A percentile compares a stretch with the other conserved stretches of the same genome.
phyloP scores from a whole-genome alignment of 257 asterid genomes.

The Plectranthus barbatus region DNA sequence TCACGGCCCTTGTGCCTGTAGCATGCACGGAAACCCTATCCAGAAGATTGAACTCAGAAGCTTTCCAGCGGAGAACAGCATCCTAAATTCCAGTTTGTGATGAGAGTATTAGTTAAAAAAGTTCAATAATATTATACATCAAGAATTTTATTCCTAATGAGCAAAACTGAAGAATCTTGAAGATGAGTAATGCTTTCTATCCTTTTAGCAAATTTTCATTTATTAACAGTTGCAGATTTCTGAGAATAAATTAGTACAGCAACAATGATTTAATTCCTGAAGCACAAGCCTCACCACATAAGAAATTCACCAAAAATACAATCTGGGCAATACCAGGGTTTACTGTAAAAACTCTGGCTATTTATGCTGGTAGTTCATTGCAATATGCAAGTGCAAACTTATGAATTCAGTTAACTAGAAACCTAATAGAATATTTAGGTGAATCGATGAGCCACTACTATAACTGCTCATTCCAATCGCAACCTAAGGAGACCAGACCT shows the following conservation, averaged over 20 bases:
- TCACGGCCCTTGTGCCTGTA: constrained; percentile 1
- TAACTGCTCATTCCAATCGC: neutral
- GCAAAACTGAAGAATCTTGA: neutral
- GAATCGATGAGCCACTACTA: neutral
- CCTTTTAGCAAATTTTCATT: neutral
- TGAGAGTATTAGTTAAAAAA: neutral
- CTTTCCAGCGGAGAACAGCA: constrained; percentile 17
- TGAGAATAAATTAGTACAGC: neutral
- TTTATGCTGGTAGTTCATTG: neutral
- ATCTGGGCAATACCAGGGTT: neutral
- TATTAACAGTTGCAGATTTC: neutral
- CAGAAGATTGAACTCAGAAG: constrained; percentile 6
- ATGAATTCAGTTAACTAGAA: neutral
- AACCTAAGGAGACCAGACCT: neutral
- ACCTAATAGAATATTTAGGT: neutral
- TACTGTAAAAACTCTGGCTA: neutral
- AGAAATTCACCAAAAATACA: neutral
- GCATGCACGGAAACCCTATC: constrained; percentile 7
- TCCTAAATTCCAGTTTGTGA: constrained; percentile 17
- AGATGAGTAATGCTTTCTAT: neutral
- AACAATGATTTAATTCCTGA: too few species aligned
- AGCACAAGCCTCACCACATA: neutral
- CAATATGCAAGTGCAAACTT: neutral
- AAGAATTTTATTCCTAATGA: neutral
- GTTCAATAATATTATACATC: too few species aligned